Evolutionary conservation across 2,329 filamentous ascomycete genomes (phyloP), one percentile per base, ranked within the genome.

Genomic region (Lecanosticta acicola): DNA sequence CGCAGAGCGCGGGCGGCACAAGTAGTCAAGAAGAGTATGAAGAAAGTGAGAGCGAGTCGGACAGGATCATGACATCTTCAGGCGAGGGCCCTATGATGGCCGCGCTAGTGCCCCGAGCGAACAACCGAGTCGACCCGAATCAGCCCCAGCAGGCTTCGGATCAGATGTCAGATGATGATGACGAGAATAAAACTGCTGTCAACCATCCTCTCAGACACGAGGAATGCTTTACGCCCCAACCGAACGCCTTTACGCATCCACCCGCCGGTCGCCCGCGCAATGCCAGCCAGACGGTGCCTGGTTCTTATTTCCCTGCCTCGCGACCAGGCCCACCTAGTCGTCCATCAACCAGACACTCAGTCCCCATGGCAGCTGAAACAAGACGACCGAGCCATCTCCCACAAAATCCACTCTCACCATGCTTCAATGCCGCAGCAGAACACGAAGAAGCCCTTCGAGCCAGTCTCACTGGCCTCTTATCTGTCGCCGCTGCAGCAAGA

Each of bases 21-120:
- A 94, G 88, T 67, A 94, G 90, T 60, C 88, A 95, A 65, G 90
- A 95, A 58, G 90, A 95, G 69, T 94, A 94, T 60, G 88, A 94
- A 26, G 89, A 95, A 71, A 94, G 85, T 51, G 89, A 94, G 66
- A 94, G 79, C 67, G 90, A 95, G 52, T 88, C 89, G 34, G 90
- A 95, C 59, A 79, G 77, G 45, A 72, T 81, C 41, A 71, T 83
- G 70, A 79, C 76, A 46, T 81, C 78, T 48, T 83, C 80, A 3
- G 81, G 78, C 52, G 80, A 83, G 61, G 78, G 75, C 34, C 65
- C 79, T 18, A 59, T 63, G 9, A 18, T 56, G 16, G 51, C 51
- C 32, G 43, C 45, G 4, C 42, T 39, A 51, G 65, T 16, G 59
- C 60, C 43, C 51, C 38, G 39, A 65, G 17, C 62, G 62, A 49